These are phyloP conservation scores for Lactarius indigo DNA, from an alignment of 768 basidiomycete species.

Conservation along the genomic window DNA sequence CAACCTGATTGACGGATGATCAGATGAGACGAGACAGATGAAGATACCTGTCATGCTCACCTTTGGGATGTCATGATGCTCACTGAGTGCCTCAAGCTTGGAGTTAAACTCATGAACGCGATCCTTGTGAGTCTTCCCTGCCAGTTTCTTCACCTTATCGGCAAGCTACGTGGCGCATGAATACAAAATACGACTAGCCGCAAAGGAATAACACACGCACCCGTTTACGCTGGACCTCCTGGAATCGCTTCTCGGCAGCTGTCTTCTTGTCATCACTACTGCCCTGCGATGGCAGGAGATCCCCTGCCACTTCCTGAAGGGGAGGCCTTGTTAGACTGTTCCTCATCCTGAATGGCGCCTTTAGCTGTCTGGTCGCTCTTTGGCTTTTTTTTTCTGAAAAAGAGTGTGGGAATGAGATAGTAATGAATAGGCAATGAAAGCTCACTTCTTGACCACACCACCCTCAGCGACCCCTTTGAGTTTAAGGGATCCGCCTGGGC, in stretches of 20 bases:
- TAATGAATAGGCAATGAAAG: constrained; percentile 16
- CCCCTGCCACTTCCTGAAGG: constrained; percentile 55
- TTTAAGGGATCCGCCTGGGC: constrained; percentile 85
- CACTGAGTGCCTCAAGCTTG: constrained; percentile 81
- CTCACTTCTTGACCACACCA: constrained; percentile 80
- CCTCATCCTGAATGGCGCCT: constrained; percentile 40
- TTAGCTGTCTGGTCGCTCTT: constrained; percentile 42
- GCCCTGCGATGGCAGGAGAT: constrained; percentile 54
- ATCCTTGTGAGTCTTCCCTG: constrained; percentile 88
- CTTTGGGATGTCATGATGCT: constrained; percentile 95
- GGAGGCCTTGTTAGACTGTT: constrained; percentile 36
- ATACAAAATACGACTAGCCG: constrained; percentile 3
- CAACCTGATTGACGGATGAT: constrained; percentile 51
- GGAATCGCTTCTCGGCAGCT: constrained; percentile 84
- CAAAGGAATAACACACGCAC: constrained; percentile 37
- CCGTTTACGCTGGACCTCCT: constrained; percentile 78
- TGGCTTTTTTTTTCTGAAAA: constrained; percentile 79
- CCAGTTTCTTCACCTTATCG: constrained; percentile 70
- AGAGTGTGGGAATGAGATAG: neutral
- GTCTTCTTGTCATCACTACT: constrained; percentile 58
- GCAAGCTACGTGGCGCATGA: constrained; percentile 50
- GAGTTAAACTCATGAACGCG: constrained; percentile 87
- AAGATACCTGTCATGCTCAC: constrained; percentile 37
- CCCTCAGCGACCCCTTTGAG: constrained; percentile 80
- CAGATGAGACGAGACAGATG: constrained; percentile 7